Evolutionary conservation across 768 basidiomycete species (phyloP).

Genomic region (Hygrophoropsis aurantiaca): DNA sequence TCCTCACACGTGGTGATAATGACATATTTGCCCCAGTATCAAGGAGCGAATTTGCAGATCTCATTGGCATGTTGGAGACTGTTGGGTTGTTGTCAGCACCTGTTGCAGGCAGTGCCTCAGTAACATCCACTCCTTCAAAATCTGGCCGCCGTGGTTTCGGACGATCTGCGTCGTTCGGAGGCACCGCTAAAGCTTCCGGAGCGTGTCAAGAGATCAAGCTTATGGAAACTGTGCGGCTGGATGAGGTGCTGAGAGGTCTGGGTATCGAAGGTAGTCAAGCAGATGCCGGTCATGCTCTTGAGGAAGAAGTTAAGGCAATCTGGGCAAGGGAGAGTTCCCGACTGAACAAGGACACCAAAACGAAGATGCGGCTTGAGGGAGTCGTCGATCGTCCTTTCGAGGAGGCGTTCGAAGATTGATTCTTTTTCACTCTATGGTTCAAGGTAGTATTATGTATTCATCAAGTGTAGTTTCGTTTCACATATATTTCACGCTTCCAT

Average conservation of each 20-base stretch:
- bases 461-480: not conserved
- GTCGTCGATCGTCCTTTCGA: constrained; percentile 22
- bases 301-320: constrained; percentile 44
- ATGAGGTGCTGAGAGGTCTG: constrained; percentile 71
- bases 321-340: constrained; percentile 41
- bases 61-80: constrained; percentile 71
- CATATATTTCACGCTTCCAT: not conserved
- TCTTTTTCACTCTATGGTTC: not conserved
- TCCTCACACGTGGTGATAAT: constrained; percentile 56
- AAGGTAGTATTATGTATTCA: not conserved
- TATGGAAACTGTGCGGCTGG: constrained; percentile 59
- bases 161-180: constrained; percentile 59
- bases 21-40: constrained; percentile 65
- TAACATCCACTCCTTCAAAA: constrained; percentile 40
- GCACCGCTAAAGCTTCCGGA: constrained; percentile 19
- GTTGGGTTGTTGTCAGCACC: constrained; percentile 55
- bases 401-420: constrained; percentile 35
- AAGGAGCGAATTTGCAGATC: constrained; percentile 74
- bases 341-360: constrained; percentile 36
- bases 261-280: constrained; percentile 39
- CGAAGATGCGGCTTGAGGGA: constrained; percentile 9
- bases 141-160: constrained; percentile 52
- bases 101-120: constrained; percentile 32
- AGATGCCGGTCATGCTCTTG: constrained; percentile 33
- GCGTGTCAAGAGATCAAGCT: constrained; percentile 49